Base-by-base conservation (phyloP, 805 yeast species). In the Metschnikowia baotianmanensis region DNA sequence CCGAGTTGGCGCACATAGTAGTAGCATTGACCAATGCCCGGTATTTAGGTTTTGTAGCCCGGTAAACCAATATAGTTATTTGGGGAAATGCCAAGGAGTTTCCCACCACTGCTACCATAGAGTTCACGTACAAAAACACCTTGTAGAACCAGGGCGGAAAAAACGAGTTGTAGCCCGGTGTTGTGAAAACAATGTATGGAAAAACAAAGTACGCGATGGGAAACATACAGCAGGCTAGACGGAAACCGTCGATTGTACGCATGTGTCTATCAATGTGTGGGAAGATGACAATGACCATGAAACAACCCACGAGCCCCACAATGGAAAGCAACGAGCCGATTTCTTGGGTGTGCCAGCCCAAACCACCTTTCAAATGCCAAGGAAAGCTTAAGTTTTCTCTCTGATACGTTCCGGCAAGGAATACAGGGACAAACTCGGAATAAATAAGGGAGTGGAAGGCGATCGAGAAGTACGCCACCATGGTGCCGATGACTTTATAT, bases 1-100 rank as follows among this genome's bases (percentile, higher is more conserved):
- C 57, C 1, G 86, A 72, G 15, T 74, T 59, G 27, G 72, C 65
- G 29, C 80, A 72, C 56, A 79, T 69, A 3, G 80, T 67, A 13
- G 77, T 68, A 11, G 82, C 81, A 53, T 81, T 81, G 41, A 81
- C 70, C 50, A 76, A 70, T 1, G 83, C 83, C 34, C 83, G 65
- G 47, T 78, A 74, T 45, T 72, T 65, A 17, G 77, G 68, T 10
- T 72, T 72, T 1, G 83, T 70, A 6, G 77, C 72, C 35, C 80
- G 65, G 56, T 78, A 83, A 25, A 78, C 68, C 40, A 81, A 62
- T 17, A 80, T 61, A 46, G 76, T 56, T 19, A 78, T 60, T 43
- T 74, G 77, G 6, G 86, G 83, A 45, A 70, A 74, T 9, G 77
- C 65, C 43, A 76, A 59, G 1, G 83, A 63, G 10, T 62, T 61